phyloP scores from a whole-genome alignment of 768 basidiomycete genomes.

The Jaapia argillacea region DNA sequence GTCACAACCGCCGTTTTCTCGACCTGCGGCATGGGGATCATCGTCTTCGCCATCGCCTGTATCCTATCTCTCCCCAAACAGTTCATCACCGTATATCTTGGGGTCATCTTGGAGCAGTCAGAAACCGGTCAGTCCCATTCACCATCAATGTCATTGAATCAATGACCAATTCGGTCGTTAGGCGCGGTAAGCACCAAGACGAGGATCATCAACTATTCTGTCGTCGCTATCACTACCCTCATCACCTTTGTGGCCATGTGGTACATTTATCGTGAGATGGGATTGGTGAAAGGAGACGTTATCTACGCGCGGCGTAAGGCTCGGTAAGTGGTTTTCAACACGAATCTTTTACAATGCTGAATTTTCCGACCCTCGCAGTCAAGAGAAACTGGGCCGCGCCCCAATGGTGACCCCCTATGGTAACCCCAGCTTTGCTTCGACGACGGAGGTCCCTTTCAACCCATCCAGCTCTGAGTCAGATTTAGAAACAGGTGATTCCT shows the following conservation, averaged over 20 bases:
- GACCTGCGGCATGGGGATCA: conserved; percentile 80
- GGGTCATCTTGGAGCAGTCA: conserved; percentile 60
- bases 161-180: not conserved
- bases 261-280: conserved; percentile 30
- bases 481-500: conserved; percentile 30
- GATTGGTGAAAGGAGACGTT: conserved; percentile 8
- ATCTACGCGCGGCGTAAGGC: conserved; percentile 14
- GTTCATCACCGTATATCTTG: conserved; percentile 85
- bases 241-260: conserved; percentile 27
- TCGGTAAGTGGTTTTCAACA: conserved; percentile 1
- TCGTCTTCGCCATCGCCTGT: conserved; percentile 70
- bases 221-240: conserved; percentile 25
- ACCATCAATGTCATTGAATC: not conserved
- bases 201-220: conserved; percentile 2
- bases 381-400: conserved; percentile 5
- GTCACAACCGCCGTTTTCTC: conserved; percentile 86
- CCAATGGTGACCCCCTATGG: not conserved
- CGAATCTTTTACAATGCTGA: not conserved
- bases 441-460: conserved; percentile 27
- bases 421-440: no score
- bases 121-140: conserved; percentile 34
- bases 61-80: conserved; percentile 84
- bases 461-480: conserved; percentile 27
- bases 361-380: not conserved
- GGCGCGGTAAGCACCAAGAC: not conserved